phyloP scores from a whole-genome alignment of 129 eudicot species.

The Flaveria brownii region DNA sequence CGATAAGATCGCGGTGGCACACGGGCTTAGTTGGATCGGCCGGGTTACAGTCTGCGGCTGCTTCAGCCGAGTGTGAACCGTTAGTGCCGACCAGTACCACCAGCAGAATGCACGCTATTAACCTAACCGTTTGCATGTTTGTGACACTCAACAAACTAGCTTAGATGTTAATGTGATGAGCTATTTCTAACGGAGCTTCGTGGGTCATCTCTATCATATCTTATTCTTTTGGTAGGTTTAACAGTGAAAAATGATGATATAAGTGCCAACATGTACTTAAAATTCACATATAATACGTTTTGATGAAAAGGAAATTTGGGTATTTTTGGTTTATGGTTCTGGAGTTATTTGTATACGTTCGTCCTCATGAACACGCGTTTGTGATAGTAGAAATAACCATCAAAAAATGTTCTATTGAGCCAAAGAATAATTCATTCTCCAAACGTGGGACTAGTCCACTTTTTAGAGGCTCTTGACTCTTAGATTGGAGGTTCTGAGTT shows the following conservation, averaged over 20 bases:
- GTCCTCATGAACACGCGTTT: too few relatives aligned
- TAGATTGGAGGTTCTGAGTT: too few relatives aligned
- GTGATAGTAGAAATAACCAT: too few relatives aligned
- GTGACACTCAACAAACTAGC: not conserved
- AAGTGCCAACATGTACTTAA: not conserved
- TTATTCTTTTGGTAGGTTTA: constrained; percentile 13
- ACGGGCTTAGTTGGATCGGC: constrained; percentile 38
- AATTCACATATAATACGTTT: not conserved
- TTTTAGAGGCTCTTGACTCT: too few relatives aligned
- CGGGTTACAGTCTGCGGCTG: constrained; percentile 33
- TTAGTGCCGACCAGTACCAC: constrained; percentile 14
- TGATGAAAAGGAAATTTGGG: too few relatives aligned
- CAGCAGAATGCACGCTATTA: constrained; percentile 14
- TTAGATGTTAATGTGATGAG: constrained; percentile 5
- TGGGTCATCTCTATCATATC: constrained; percentile 1
- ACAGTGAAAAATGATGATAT: not conserved
- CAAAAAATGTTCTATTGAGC: not conserved
- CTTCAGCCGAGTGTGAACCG: not conserved
- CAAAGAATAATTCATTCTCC: too few relatives aligned
- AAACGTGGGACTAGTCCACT: too few relatives aligned
- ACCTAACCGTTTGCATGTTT: constrained; percentile 23
- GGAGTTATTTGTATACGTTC: too few relatives aligned
- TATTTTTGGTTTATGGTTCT: too few relatives aligned
- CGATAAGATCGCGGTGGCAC: constrained; percentile 41
- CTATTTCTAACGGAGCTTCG: not conserved